Evolutionary conservation across 768 basidiomycete species (phyloP).

Genomic region (Hebeloma cylindrosporum): DNA sequence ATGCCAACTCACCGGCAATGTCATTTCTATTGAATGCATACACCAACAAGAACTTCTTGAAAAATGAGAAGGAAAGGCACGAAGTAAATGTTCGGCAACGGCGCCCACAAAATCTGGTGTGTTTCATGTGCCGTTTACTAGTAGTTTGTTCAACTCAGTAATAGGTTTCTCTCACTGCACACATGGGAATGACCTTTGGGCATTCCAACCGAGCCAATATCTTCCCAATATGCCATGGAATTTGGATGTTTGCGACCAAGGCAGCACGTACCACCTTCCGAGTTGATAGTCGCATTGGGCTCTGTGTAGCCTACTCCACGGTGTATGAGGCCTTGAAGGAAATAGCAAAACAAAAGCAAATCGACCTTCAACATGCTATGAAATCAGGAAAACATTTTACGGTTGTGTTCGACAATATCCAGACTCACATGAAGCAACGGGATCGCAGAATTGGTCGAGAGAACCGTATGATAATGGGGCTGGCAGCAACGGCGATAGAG

Average conservation of each 20-base stretch:
- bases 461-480: slow-evolving; percentile 21
- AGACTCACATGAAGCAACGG: slow-evolving; percentile 12
- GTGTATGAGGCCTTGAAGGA: neutral
- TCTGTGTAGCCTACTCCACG: neutral
- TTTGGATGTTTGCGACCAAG: neutral
- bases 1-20: too few relatives aligned
- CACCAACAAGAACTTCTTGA: too few relatives aligned
- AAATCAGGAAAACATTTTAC: slow-evolving; percentile 1
- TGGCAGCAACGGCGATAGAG: slow-evolving; percentile 18
- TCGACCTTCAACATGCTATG: too few relatives aligned
- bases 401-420: slow-evolving; percentile 21
- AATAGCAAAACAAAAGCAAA: neutral
- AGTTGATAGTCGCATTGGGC: neutral
- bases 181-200: neutral
- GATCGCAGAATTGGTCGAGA: slow-evolving; percentile 18
- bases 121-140: neutral
- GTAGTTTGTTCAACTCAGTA: neutral
- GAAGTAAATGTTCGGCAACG: too few relatives aligned
- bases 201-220: neutral
- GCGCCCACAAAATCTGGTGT: neutral
- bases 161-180: neutral
- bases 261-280: neutral
- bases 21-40: too few relatives aligned
- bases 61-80: too few relatives aligned
- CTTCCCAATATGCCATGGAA: neutral